A percentile compares a stretch with the other conserved stretches of the same genome.
Conservation (phyloP, 73 alveolate species). For the Blepharisma japonicum region DNA sequence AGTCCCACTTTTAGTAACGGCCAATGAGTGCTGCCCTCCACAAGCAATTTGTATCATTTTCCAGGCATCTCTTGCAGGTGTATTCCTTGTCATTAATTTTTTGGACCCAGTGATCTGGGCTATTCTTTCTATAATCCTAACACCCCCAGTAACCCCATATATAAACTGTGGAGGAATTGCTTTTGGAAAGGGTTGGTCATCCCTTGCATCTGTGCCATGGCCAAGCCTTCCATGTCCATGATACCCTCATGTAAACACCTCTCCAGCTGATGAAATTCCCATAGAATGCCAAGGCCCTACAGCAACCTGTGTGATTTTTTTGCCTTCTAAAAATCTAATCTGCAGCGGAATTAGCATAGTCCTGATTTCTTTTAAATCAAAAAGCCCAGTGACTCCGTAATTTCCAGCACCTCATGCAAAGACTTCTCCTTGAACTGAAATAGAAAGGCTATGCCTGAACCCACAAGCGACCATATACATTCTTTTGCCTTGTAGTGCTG, state of each 20-base stretch:
- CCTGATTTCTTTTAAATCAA: constrained; percentile 72
- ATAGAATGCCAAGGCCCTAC: constrained; percentile 92
- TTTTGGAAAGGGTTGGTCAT: constrained; percentile 4
- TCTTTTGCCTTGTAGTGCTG: constrained; percentile 69
- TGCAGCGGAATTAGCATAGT: constrained; percentile 31
- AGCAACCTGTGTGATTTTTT: constrained; percentile 68
- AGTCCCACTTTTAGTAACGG: constrained; percentile 44
- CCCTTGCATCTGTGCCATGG: constrained; percentile 33
- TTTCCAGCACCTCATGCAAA: constrained; percentile 83
- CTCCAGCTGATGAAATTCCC: constrained; percentile 74
- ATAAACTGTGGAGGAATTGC: neutral
- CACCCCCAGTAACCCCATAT: constrained; percentile 22
- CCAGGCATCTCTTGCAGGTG: constrained; percentile 9
- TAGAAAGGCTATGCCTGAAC: constrained; percentile 76
- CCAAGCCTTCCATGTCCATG: constrained; percentile 65
- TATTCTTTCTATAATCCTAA: constrained; percentile 18
- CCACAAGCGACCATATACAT: constrained; percentile 87
- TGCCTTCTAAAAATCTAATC: constrained; percentile 38
- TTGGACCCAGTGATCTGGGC: constrained; percentile 24
- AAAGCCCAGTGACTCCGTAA: constrained; percentile 47
- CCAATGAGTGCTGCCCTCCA: constrained; percentile 52
- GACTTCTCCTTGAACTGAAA: constrained; percentile 71
- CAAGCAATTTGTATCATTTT: constrained; percentile 33
- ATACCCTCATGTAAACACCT: constrained; percentile 86
- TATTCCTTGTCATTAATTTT: neutral